A percentile compares a stretch with the other conserved stretches of the same genome.
Conservation (phyloP, 768 basidiomycete genomes). For the Holtermannia corniformis region DNA sequence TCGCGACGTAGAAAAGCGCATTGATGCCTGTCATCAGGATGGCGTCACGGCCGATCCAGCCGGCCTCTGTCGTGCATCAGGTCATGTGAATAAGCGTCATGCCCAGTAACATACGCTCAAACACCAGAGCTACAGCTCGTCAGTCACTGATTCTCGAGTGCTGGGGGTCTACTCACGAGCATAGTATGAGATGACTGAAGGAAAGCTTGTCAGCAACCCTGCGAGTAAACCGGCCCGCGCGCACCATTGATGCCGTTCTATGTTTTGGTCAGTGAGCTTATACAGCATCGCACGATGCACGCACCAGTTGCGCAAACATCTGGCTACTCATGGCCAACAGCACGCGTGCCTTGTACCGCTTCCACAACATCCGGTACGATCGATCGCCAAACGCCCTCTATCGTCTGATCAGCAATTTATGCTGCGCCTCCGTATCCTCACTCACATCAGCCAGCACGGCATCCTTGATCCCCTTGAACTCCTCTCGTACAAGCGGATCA, state of each 20-base stretch:
- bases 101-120: conserved; percentile 58
- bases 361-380: conserved; percentile 76
- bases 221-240: neutral
- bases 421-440: neutral
- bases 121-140: conserved; percentile 44
- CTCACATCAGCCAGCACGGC: conserved; percentile 42
- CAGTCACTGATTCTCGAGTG: conserved; percentile 1
- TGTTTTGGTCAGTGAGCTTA: conserved; percentile 3
- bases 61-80: conserved; percentile 57
- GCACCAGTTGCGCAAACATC: conserved; percentile 83
- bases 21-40: conserved; percentile 95
- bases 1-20: conserved; percentile 51
- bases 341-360: conserved; percentile 72
- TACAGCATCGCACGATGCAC: conserved; percentile 44
- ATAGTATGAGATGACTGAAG: conserved; percentile 83
- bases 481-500: conserved; percentile 60
- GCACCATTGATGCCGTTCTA: conserved; percentile 83
- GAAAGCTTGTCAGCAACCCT: neutral
- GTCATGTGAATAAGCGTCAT: conserved; percentile 8
- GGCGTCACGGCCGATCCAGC: conserved; percentile 88
- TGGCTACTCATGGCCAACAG: conserved; percentile 91
- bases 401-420: conserved; percentile 1
- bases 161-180: conserved; percentile 54
- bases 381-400: conserved; percentile 68
- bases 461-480: conserved; percentile 83